A percentile compares a stretch with the other conserved stretches of the same genome.
Conservation (phyloP, 352 stramenopile species). For the Phytopythium litorale region DNA sequence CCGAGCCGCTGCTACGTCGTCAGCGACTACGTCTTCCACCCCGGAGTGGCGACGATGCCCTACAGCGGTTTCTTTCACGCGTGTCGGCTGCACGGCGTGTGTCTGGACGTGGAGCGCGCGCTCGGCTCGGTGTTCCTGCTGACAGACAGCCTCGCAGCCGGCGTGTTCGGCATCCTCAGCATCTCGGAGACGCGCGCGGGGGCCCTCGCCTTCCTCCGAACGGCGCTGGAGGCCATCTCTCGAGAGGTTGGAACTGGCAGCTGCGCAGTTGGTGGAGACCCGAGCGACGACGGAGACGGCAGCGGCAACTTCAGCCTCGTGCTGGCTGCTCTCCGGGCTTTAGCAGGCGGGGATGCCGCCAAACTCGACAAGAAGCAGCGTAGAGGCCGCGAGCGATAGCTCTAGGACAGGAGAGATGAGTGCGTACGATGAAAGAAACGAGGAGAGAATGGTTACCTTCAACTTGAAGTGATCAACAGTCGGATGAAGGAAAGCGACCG, state of each 20-base stretch:
- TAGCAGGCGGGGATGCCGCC: conserved; percentile 32
- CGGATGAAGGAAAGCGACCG: no score
- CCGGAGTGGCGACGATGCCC: conserved; percentile 71
- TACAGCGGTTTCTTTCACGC: conserved; percentile 86
- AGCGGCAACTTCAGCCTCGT: conserved; percentile 61
- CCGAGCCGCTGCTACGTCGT: conserved; percentile 57
- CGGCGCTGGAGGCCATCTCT: conserved; percentile 70
- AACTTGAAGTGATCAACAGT: no score
- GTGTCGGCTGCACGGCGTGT: conserved; percentile 85
- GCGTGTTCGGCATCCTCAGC: conserved; percentile 68
- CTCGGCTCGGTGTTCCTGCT: conserved; percentile 75
- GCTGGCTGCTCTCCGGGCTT: conserved; percentile 41
- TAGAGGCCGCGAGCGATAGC: conserved; percentile 12
- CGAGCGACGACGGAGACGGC: conserved; percentile 8
- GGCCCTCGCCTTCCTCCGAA: conserved; percentile 55
- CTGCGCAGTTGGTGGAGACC: conserved; percentile 13
- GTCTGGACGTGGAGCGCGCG: conserved; percentile 71
- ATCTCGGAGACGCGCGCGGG: conserved; percentile 46
- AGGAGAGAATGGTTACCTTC: no score
- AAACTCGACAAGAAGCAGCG: conserved; percentile 41
- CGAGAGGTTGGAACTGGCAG: conserved; percentile 51
- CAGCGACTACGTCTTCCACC: conserved; percentile 75
- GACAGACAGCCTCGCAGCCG: conserved; percentile 73
- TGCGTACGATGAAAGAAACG: no score
- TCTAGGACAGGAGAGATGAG: background rate